Evolutionary conservation across 371 early-diverging fungal species (phyloP), one percentile per base, ranked within the genome.

Genomic region (Dinochytrium kinnereticum): DNA sequence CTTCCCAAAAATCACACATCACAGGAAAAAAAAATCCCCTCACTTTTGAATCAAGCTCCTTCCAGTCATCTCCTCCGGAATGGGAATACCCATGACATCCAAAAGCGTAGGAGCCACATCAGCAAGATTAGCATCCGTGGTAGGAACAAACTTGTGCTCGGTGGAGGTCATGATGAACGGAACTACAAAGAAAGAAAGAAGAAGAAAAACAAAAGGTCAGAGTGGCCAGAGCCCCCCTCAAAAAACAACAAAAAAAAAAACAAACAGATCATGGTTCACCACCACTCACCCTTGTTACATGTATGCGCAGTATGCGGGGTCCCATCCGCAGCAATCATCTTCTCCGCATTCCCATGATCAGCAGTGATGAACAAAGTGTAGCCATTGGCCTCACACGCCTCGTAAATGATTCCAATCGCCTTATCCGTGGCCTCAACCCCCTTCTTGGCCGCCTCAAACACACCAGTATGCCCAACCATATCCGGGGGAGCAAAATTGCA

Each of bases 341-440:
- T 94, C 83, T 99, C 99, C 59, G 98, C 99, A 80, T 99, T 99
- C 61, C 99, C 99, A 85, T 99, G 99, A 87, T 99, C 99, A 30
- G 99, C 94, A 17, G 99, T 99, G 73, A 99, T 86, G 73, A 99
- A 93, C 61, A 99, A 89, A 64, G 90, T 87, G 84, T 99, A 99
- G 39, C 92, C 94, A 71, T 94, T 87, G 78, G 87, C 80, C 79
- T 91, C 90, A 84, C 98, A 98, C 36, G 95, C 95, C 73, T 94
- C 93, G 79, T 92, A 94, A 78, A 99, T 93, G 74, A 88, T 86
- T 49, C 98, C 97, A 76, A 99, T 98, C 28, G 92, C 95, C 78
- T 90, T 87, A 83, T 99, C 99, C 17, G 98, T 97, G 1, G 94
- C 94, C 73, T 89, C 93, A 50, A 99, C 94, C 69, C 95, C 99